These are phyloP conservation scores for Blastomyces parvus DNA, from an alignment of 2,329 filamentous ascomycete genomes.

Conservation along the genomic window DNA sequence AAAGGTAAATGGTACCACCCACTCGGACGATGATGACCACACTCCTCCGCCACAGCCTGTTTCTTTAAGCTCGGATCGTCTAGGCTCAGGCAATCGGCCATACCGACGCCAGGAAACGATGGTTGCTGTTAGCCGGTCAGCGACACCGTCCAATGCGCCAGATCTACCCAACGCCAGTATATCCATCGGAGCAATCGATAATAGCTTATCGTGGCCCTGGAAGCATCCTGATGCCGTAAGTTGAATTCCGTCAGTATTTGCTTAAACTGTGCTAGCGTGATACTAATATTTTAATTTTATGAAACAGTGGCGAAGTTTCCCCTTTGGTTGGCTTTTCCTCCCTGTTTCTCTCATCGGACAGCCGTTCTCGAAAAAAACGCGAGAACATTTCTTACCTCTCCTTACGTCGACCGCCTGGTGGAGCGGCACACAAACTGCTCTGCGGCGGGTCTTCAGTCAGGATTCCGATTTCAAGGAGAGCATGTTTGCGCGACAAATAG, in stretches of 20 bases:
- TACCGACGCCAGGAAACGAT: slow-evolving; percentile 77
- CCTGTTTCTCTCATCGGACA: slow-evolving; percentile 93
- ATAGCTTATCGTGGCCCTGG: slow-evolving; percentile 97
- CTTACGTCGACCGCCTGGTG: slow-evolving; percentile 95
- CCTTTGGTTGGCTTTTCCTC: slow-evolving; percentile 96
- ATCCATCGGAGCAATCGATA: slow-evolving; percentile 86
- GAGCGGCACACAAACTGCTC: slow-evolving; percentile 80
- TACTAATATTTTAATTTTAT: slow-evolving; percentile 18
- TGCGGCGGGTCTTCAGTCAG: slow-evolving; percentile 79
- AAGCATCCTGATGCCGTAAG: slow-evolving; percentile 85
- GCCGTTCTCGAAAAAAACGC: slow-evolving; percentile 87
- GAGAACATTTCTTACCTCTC: slow-evolving; percentile 90
- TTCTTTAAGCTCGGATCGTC: slow-evolving; percentile 39
- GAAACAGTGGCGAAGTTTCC: slow-evolving; percentile 66
- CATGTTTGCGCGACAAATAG: slow-evolving; percentile 98
- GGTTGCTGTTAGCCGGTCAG: slow-evolving; percentile 56
- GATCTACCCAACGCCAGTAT: slow-evolving; percentile 50
- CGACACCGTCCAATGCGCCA: slow-evolving; percentile 41
- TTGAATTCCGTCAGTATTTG: slow-evolving; percentile 11
- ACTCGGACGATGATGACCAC: slow-evolving; percentile 39
- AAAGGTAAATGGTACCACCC: slow-evolving; percentile 45
- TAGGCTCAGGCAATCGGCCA: slow-evolving; percentile 36
- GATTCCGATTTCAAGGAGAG: slow-evolving; percentile 95
- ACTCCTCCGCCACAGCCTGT: slow-evolving; percentile 53
- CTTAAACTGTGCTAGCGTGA: slow-evolving; percentile 4